These are phyloP conservation scores for Trichophyton schoenleinii DNA, from an alignment of 2,329 filamentous ascomycete genomes.

Conservation along the genomic window DNA sequence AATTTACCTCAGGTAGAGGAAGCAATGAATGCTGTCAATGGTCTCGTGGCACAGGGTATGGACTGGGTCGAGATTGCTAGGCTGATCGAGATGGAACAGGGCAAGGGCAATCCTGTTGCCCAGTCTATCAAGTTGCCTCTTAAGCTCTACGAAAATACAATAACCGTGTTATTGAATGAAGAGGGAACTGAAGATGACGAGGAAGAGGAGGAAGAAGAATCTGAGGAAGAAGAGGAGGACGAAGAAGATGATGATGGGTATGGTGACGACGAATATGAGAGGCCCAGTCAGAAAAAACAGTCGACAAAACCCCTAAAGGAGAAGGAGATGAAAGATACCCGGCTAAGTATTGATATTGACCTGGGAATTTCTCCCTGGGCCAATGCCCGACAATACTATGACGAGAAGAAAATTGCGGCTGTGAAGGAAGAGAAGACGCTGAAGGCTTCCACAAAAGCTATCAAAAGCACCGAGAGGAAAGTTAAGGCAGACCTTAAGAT, in stretches of 20 bases:
- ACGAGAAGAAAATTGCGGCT: conserved; percentile 70
- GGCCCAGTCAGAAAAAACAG: conserved; percentile 1
- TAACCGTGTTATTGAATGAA: conserved; percentile 68
- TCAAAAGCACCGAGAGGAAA: conserved; percentile 84
- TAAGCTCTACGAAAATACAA: conserved; percentile 77
- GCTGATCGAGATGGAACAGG: conserved; percentile 77
- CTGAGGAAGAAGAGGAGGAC: conserved; percentile 32
- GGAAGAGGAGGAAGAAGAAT: conserved; percentile 26
- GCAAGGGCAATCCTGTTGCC: conserved; percentile 68
- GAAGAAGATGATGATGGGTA: conserved; percentile 18
- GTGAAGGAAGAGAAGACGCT: conserved; percentile 80
- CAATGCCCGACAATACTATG: conserved; percentile 86
- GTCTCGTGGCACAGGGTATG: conserved; percentile 85
- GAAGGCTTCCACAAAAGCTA: conserved; percentile 64
- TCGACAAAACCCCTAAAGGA: conserved; percentile 11
- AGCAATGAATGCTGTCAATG: conserved; percentile 82
- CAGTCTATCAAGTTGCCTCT: conserved; percentile 75
- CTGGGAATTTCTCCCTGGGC: conserved; percentile 71
- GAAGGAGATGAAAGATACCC: conserved; percentile 17
- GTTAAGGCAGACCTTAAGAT: conserved; percentile 76
- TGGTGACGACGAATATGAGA: conserved; percentile 5
- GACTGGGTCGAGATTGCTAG: conserved; percentile 90
- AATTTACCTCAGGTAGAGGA: conserved; percentile 88
- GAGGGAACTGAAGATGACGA: conserved; percentile 51
- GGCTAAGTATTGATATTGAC: conserved; percentile 69